These are phyloP conservation scores for Dictyostelium intermedium DNA, from an alignment of 78 protist genomes.

Conservation along the genomic window DNA sequence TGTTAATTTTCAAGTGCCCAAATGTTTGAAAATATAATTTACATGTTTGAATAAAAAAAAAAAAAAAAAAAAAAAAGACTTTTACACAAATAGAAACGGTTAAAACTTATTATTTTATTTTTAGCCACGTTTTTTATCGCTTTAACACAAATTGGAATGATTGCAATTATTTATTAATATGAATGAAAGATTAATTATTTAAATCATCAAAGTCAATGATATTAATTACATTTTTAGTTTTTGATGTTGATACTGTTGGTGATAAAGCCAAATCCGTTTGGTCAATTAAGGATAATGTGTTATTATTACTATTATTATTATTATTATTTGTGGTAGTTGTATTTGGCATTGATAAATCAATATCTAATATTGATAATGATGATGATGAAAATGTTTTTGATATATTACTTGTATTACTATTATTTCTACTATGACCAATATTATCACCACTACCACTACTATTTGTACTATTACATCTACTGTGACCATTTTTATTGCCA, in stretches of 20 bases:
- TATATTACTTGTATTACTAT: neutral
- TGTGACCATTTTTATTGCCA: neutral
- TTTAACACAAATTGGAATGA: too few relatives aligned
- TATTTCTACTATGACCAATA: neutral
- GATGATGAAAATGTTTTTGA: neutral
- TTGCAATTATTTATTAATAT: too few relatives aligned
- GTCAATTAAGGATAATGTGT: neutral
- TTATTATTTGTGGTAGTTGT: neutral
- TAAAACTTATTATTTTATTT: too few relatives aligned
- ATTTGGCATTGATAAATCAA: neutral
- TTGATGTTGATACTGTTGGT: neutral
- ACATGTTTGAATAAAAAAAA: too few relatives aligned
- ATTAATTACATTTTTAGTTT: neutral
- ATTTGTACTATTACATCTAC: neutral
- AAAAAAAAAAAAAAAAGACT: too few relatives aligned
- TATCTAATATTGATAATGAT: neutral
- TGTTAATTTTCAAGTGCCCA: too few relatives aligned
- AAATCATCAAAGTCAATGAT: neutral
- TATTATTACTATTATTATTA: neutral
- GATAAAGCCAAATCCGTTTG: neutral
- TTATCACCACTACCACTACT: neutral
- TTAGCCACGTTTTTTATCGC: too few relatives aligned
- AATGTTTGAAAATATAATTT: too few relatives aligned
- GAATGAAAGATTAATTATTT: too few relatives aligned
- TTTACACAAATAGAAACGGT: too few relatives aligned